Base-by-base conservation (phyloP, 768 basidiomycete species). In the Cystobasidium ongulense region DNA sequence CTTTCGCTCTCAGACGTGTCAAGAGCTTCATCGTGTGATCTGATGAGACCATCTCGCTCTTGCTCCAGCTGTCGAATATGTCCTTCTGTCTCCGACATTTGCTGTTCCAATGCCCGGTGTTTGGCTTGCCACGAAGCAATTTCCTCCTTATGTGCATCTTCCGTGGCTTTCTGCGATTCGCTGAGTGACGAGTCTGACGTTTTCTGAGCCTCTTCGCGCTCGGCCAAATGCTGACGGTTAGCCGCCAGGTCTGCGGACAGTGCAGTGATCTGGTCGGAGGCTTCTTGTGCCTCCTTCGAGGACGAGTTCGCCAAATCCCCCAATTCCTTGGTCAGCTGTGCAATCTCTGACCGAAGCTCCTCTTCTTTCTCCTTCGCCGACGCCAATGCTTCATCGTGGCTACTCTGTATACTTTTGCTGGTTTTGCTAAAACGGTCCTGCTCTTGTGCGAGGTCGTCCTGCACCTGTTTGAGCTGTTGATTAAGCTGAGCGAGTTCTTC, bases 1-100 rank as follows among this genome's bases (percentile, higher is more conserved):
- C 66, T 2, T 31, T 68, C 66, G 66, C 50, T 68, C 36, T 68
- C 66, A 10, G 66, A 68, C 23, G 66, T 68, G 43, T 50, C 46
- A 2, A 68, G 66, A 31, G 31, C 50, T 17, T 50, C 27, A 15
- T 68, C 46, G 46, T 68, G 66, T 11, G 38, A 3, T 50, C 23
- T 52, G 31, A 29, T 41, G 31, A 65, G 23, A 13, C 7, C 1
- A 13, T 65, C 38, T 41, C 63, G 33, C 35, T 65, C 66, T 17
- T 59, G 17, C 27, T 59, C 57, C 25, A 50, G 15, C 21, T 50
- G 46, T 50, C 46, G 46, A 8, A 50, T 11, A n/a, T n/a, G 46
- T 3, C 13, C 66, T 52, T 53, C 66, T 5, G 27, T 41, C 29
- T 68, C 39, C 43, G 21, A 35, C 5, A 8, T 29, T 17, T 53